These are phyloP conservation scores for Xenoacremonium recifei DNA, from an alignment of 2,329 filamentous ascomycete genomes.

Conservation along the genomic window DNA sequence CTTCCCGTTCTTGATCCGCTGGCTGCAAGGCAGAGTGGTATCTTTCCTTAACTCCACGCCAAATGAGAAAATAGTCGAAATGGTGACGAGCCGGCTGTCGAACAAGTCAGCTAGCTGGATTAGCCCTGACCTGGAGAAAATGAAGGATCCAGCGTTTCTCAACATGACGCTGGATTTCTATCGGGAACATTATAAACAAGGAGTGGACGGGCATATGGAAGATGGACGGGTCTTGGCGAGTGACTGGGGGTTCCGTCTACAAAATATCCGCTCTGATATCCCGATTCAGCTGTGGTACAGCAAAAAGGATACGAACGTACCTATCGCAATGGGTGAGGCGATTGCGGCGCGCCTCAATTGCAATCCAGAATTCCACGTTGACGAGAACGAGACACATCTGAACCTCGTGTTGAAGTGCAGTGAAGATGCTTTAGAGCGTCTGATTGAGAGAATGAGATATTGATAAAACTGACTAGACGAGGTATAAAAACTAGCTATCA, in stretches of 20 bases:
- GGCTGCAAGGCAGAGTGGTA: background rate
- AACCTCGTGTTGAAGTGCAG: constrained; percentile 1
- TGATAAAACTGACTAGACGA: too few relatives aligned
- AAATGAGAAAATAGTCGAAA: background rate
- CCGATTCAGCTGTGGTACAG: constrained; percentile 4
- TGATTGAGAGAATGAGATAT: constrained; percentile 3
- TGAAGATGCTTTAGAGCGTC: constrained; percentile 3
- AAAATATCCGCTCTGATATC: background rate
- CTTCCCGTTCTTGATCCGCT: background rate
- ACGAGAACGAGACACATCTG: constrained; percentile 2
- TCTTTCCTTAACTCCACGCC: background rate
- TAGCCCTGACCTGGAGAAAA: background rate
- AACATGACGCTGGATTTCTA: constrained; percentile 2
- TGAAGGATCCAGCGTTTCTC: background rate
- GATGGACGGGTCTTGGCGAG: constrained; percentile 3
- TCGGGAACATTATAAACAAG: constrained; percentile 5
- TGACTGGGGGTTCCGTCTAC: constrained; percentile 2
- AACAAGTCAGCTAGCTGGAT: background rate
- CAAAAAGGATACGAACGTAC: constrained; percentile 4
- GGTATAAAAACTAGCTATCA: too few relatives aligned
- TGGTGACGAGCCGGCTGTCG: background rate
- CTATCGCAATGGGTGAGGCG: constrained; percentile 3
- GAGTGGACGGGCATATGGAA: constrained; percentile 3
- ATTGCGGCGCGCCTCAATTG: constrained; percentile 3
- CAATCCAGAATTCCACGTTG: constrained; percentile 2